A percentile compares a stretch with the other conserved stretches of the same genome.
Conservation (phyloP, 169 alveolate species). For the Fabrea salina region DNA sequence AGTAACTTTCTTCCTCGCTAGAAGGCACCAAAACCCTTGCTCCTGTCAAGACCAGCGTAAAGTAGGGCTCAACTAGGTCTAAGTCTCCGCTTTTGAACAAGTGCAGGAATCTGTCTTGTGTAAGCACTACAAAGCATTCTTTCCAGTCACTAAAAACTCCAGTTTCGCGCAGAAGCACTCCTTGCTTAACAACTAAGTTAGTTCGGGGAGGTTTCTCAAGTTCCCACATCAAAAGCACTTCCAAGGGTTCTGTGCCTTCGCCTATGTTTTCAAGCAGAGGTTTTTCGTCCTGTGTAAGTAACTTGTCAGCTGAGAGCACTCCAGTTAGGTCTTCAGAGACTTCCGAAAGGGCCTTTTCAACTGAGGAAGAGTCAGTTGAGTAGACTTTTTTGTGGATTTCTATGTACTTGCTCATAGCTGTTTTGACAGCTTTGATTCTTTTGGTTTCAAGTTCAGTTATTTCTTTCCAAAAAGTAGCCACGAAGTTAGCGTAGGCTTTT, state of each 20-base stretch:
- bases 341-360: not conserved
- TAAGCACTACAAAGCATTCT: not conserved
- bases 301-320: not conserved
- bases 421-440: not conserved
- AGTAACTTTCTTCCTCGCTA: not conserved
- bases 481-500: not conserved
- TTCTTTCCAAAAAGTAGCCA: not conserved
- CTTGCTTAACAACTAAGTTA: conserved; percentile 4
- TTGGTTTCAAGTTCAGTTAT: not conserved
- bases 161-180: not conserved
- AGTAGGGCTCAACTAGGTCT: not conserved
- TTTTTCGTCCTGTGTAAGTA: not conserved
- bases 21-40: not conserved
- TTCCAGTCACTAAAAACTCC: conserved; percentile 20
- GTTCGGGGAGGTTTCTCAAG: not conserved
- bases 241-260: not conserved
- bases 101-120: conserved; percentile 10
- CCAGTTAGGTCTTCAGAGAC: not conserved
- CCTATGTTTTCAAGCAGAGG: not conserved
- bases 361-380: not conserved
- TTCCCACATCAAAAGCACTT: not conserved
- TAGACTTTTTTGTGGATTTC: not conserved
- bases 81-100: not conserved
- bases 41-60: not conserved
- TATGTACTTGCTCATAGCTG: not conserved